phyloP scores from a whole-genome alignment of 352 stramenopile species.

The Ophiocytium majus region DNA sequence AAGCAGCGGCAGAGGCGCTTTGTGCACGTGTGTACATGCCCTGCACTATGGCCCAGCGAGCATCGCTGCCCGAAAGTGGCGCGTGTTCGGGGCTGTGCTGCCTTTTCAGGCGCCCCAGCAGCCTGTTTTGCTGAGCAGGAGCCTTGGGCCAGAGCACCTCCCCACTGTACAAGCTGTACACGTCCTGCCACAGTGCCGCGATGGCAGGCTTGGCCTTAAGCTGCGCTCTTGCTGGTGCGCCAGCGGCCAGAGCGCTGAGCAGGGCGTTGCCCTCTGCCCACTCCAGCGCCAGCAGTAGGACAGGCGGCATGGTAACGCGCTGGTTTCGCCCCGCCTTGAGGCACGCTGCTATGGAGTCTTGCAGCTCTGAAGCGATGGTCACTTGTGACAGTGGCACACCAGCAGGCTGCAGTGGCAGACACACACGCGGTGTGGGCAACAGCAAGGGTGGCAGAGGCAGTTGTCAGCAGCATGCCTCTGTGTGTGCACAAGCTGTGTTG shows the following conservation, averaged over 20 bases:
- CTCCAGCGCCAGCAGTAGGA: not conserved
- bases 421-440: not conserved
- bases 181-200: not conserved
- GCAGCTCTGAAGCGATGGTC: not conserved
- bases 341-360: too few relatives aligned
- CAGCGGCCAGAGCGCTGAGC: not conserved
- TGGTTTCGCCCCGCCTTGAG: not conserved
- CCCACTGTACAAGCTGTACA: not conserved
- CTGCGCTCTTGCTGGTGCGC: not conserved
- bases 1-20: not conserved
- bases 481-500: not conserved
- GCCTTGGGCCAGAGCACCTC: not conserved
- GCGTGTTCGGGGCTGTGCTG: not conserved
- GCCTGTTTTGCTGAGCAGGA: not conserved
- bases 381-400: not conserved
- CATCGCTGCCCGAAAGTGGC: not conserved
- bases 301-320: too few relatives aligned
- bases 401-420: not conserved
- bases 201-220: not conserved
- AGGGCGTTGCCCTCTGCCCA: not conserved
- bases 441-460: not conserved
- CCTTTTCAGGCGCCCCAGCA: not conserved
- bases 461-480: not conserved
- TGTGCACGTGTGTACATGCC: too few relatives aligned
- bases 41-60: not conserved